Evolutionary conservation across 2,329 filamentous ascomycete genomes (phyloP), one percentile per base, ranked within the genome.

Genomic region (Ceratocystis smalleyi): DNA sequence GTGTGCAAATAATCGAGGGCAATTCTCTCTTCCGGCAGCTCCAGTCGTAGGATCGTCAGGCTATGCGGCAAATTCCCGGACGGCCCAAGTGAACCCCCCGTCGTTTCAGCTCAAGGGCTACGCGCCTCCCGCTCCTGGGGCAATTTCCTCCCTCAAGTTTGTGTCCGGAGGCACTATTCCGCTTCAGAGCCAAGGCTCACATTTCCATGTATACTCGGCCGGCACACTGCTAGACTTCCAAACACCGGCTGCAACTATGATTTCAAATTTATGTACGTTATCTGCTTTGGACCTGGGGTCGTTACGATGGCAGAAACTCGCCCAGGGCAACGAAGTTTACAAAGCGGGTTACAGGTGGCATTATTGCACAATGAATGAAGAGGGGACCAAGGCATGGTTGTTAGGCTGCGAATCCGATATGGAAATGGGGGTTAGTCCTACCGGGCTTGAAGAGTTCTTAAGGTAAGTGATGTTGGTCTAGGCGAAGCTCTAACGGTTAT

Each of bases 371-470:
- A 88, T 96, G 75, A 95, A 96, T 72, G 86, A 94, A 67, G 89
- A 95, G 70, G 92, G 92, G 5, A 96, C 94, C 5, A 96, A 95
- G 72, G 94, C 91, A 6, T 99, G 94, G 91, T 79, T 99, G 27
- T 80, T 99, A n/a, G 94, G 94, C 7, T 96, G 91, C 70, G 88
- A 88, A 1, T 86, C 88, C 2, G 90, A 96, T 68, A 76, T 80
- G 19, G 78, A 81, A 5, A 83, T 85, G 59, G 86, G 86, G 47
- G 78, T 86, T 17, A 86, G 82, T 1, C 81, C 83, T 15, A 86
- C 84, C 65, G 84, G 83, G 2, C 86, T 91, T 65, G 92, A 96
- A 71, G 92, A 96, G 72, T 95, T 95, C 72, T 80, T 99, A 59
- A 95, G 76, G 75, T 77, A 68, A 68, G 72, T 61, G n/a, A 22